phyloP scores from a whole-genome alignment of 2,329 filamentous ascomycete genomes.

The Microcyclosporella mali region DNA sequence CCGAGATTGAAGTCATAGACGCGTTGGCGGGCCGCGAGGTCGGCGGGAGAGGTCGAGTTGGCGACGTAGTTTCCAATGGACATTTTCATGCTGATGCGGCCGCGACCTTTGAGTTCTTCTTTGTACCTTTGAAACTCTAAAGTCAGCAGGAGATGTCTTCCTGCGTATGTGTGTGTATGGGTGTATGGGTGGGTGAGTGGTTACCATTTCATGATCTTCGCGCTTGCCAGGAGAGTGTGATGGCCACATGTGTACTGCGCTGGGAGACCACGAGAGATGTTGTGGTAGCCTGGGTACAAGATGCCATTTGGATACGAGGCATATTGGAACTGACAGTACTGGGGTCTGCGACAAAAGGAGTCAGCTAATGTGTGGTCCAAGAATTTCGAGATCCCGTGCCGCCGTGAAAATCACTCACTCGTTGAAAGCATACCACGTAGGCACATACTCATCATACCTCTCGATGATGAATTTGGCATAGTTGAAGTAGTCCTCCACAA shows the following conservation, averaged over 20 bases:
- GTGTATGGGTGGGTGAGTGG: no score
- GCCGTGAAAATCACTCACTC: slow-evolving; percentile 50
- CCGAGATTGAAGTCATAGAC: slow-evolving; percentile 3
- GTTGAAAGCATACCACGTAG: slow-evolving; percentile 57
- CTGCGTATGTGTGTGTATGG: no score
- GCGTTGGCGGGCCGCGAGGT: slow-evolving; percentile 21
- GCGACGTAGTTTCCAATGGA: slow-evolving; percentile 64
- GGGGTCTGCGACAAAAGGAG: slow-evolving; percentile 65
- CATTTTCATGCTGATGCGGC: slow-evolving; percentile 60
- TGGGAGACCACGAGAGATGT: neutral
- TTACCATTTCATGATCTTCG: slow-evolving; percentile 69
- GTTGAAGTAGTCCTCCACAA: slow-evolving; percentile 71
- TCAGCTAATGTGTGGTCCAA: no score
- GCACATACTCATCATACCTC: slow-evolving; percentile 65
- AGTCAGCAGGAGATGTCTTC: no score
- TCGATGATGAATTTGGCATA: slow-evolving; percentile 73
- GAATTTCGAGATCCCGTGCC: neutral
- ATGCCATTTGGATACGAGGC: slow-evolving; percentile 2
- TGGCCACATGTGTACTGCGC: neutral
- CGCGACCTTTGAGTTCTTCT: slow-evolving; percentile 66
- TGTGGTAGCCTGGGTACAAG: slow-evolving; percentile 3
- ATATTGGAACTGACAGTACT: slow-evolving; percentile 1
- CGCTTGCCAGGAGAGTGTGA: slow-evolving; percentile 66
- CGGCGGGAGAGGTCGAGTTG: slow-evolving; percentile 50
- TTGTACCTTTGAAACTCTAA: slow-evolving; percentile 49